Evolutionary conservation across 73 alveolate species (phyloP).

Genomic region (Tetrahymena malaccensis): DNA sequence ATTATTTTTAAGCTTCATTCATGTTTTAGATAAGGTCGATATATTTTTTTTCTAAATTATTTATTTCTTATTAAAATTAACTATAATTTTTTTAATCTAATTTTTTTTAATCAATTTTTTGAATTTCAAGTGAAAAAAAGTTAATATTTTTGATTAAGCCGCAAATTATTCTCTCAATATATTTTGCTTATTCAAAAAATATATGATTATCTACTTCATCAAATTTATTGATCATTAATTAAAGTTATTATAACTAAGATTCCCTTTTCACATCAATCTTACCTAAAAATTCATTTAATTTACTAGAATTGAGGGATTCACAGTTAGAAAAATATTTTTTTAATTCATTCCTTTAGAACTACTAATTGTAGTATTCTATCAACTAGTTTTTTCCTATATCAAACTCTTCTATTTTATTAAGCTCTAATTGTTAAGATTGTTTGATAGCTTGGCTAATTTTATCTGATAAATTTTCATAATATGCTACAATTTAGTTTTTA

Average conservation of each 20-base stretch:
- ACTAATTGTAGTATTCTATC: background rate
- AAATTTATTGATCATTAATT: background rate
- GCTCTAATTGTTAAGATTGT: background rate
- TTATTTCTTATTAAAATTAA: background rate
- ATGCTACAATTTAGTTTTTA: background rate
- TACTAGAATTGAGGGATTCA: background rate
- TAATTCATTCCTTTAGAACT: background rate
- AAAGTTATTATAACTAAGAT: background rate
- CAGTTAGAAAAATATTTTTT: too few species aligned
- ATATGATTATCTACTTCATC: background rate
- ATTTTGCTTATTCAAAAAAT: background rate
- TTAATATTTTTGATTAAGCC: background rate
- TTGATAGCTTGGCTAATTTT: background rate
- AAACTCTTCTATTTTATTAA: background rate
- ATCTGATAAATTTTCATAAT: background rate
- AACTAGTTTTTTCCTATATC: background rate
- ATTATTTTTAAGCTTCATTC: background rate
- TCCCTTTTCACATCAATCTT: background rate
- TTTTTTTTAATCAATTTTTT: too few species aligned
- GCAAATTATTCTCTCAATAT: background rate
- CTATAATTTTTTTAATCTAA: too few species aligned
- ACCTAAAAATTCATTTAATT: too few species aligned
- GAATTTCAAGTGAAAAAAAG: background rate
- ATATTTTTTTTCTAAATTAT: background rate
- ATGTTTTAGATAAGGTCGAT: background rate